phyloP scores from a whole-genome alignment of 2,329 filamentous ascomycete species.

The Colletotrichum caudatum region DNA sequence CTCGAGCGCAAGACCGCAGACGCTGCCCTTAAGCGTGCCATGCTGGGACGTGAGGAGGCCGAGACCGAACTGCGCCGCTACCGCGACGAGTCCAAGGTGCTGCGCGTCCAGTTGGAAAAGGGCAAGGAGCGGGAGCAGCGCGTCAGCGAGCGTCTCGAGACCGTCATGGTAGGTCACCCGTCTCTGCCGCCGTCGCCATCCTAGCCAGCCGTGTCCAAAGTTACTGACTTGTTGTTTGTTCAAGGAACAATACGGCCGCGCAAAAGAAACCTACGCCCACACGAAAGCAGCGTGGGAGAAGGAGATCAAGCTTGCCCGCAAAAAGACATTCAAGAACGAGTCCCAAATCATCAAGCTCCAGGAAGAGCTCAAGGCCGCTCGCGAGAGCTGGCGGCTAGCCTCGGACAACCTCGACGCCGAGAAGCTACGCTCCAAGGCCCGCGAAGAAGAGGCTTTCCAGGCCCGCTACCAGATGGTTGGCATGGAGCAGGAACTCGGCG shows the following conservation, averaged over 20 bases:
- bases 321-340: slow-evolving; percentile 82
- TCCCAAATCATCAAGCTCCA: slow-evolving; percentile 77
- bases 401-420: slow-evolving; percentile 73
- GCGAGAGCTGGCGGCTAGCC: slow-evolving; percentile 64
- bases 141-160: slow-evolving; percentile 75
- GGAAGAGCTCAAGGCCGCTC: slow-evolving; percentile 76
- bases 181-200: neutral
- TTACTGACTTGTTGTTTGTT: slow-evolving; percentile 28
- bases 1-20: slow-evolving; percentile 74
- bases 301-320: slow-evolving; percentile 75
- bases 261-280: slow-evolving; percentile 76
- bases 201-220: neutral
- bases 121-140: slow-evolving; percentile 74
- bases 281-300: slow-evolving; percentile 79
- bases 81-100: slow-evolving; percentile 68
- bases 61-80: slow-evolving; percentile 75
- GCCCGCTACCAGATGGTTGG: slow-evolving; percentile 75
- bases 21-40: slow-evolving; percentile 73
- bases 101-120: slow-evolving; percentile 73
- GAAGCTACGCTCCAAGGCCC: slow-evolving; percentile 69
- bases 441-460: slow-evolving; percentile 77
- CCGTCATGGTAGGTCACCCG: slow-evolving; percentile 69
- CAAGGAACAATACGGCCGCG: slow-evolving; percentile 77
- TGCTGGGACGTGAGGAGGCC: slow-evolving; percentile 77
- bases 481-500: slow-evolving; percentile 74